phyloP scores from a whole-genome alignment of 2,329 filamentous ascomycete genomes.

The Cladosporium sphaerospermum region DNA sequence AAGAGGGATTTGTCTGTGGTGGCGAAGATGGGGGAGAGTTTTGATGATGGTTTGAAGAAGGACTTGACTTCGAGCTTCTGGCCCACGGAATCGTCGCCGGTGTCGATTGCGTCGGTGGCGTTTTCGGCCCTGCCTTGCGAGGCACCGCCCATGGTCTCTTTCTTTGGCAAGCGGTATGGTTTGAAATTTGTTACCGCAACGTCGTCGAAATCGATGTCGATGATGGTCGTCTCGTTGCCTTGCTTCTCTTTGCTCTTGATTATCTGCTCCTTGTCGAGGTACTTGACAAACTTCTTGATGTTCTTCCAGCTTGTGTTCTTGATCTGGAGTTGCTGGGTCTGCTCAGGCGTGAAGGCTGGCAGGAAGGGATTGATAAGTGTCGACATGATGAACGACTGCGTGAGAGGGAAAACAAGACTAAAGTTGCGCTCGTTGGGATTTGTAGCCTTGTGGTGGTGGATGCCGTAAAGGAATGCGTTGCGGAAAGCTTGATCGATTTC shows the following conservation, averaged over 20 bases:
- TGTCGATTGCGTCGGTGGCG: conserved; percentile 33
- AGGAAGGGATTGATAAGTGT: conserved; percentile 61
- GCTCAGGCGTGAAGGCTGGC: conserved; percentile 50
- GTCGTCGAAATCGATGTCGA: conserved; percentile 60
- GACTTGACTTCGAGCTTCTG: conserved; percentile 47
- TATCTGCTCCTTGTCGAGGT: conserved; percentile 57
- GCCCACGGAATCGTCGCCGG: conserved; percentile 36
- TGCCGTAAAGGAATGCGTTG: conserved; percentile 57
- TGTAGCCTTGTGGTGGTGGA: conserved; percentile 53
- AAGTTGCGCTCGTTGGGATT: conserved; percentile 47
- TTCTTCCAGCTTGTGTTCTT: conserved; percentile 68
- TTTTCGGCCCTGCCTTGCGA: conserved; percentile 30
- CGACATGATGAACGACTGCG: conserved; percentile 58
- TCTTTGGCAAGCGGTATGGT: conserved; percentile 57
- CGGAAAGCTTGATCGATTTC: conserved; percentile 62
- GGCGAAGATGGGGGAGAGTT: conserved; percentile 50
- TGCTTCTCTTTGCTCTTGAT: conserved; percentile 60
- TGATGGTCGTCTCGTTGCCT: conserved; percentile 57
- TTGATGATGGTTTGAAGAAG: conserved; percentile 52
- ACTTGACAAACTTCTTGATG: conserved; percentile 63
- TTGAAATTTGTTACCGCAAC: conserved; percentile 49
- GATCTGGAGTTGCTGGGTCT: conserved; percentile 55
- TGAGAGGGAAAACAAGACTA: conserved; percentile 56
- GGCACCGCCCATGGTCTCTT: conserved; percentile 41
- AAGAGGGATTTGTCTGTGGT: conserved; percentile 46